These are phyloP conservation scores for Auricularia cornea DNA, from an alignment of 768 basidiomycete species.

Conservation along the genomic window DNA sequence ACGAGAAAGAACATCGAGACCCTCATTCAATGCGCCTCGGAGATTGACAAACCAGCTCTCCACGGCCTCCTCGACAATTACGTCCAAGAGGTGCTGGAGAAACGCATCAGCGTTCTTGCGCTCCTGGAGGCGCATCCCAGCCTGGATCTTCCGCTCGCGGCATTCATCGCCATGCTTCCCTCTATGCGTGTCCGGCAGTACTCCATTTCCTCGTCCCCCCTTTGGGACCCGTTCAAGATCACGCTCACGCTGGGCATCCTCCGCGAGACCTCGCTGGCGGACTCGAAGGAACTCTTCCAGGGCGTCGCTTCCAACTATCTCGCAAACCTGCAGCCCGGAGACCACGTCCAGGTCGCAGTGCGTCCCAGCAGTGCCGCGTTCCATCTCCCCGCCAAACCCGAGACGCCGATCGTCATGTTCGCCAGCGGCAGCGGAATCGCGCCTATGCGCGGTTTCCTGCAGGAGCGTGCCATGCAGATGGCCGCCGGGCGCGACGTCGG, in stretches of 20 bases:
- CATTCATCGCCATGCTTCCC: constrained; percentile 35
- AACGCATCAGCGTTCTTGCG: constrained; percentile 33
- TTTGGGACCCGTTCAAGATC: constrained; percentile 34
- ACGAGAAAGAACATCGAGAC: constrained; percentile 34
- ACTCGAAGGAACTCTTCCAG: constrained; percentile 27
- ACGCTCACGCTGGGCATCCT: constrained; percentile 40
- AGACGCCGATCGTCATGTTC: constrained; percentile 36
- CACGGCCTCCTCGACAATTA: constrained; percentile 25
- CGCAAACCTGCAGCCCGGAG: constrained; percentile 31
- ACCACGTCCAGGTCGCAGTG: constrained; percentile 35
- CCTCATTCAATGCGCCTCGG: constrained; percentile 17
- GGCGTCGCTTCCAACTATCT: constrained; percentile 42
- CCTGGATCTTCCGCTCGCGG: constrained; percentile 28
- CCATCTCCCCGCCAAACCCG: constrained; percentile 35
- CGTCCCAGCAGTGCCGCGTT: constrained; percentile 33
- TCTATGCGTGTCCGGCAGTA: constrained; percentile 43
- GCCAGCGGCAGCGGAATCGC: constrained; percentile 41
- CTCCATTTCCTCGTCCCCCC: constrained; percentile 42
- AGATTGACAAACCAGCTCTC: constrained; percentile 15
- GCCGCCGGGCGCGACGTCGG: constrained; percentile 34
- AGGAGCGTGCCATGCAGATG: constrained; percentile 42
- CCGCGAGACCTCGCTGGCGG: constrained; percentile 29
- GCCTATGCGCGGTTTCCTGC: constrained; percentile 44
- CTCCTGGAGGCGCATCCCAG: constrained; percentile 32
- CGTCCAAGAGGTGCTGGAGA: constrained; percentile 25